These are phyloP conservation scores for Auricularia sp. DNA, from an alignment of 768 basidiomycete genomes.

Conservation along the genomic window DNA sequence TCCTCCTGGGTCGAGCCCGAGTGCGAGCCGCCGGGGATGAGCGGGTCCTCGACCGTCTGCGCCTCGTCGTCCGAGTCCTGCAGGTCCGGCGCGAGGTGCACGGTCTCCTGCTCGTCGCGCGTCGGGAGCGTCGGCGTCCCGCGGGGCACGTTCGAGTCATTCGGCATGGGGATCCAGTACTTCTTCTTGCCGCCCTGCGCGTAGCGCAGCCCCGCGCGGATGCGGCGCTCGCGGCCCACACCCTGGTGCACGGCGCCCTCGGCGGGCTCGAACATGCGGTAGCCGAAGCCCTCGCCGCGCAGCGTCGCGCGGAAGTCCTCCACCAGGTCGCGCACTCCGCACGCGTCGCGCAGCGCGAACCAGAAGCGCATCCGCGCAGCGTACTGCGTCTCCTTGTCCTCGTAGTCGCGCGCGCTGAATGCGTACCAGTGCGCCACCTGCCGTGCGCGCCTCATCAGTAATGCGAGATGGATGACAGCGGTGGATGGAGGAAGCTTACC, in stretches of 20 bases:
- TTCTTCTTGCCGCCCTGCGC: conserved; percentile 83
- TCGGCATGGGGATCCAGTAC: conserved; percentile 86
- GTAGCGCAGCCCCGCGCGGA: conserved; percentile 87
- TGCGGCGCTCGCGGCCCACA: conserved; percentile 71
- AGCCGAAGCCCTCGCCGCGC: conserved; percentile 84
- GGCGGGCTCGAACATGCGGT: conserved; percentile 92
- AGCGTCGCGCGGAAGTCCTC: conserved; percentile 78
- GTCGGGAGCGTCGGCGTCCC: no score
- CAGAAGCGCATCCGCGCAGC: conserved; percentile 85
- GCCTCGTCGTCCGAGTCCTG: conserved; percentile 18
- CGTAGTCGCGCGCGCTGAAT: conserved; percentile 83
- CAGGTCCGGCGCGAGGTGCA: conserved; percentile 56
- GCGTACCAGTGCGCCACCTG: conserved; percentile 82
- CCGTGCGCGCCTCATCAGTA: no score
- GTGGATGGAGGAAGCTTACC: conserved; percentile 4
- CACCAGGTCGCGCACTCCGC: conserved; percentile 77
- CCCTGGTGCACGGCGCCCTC: conserved; percentile 92
- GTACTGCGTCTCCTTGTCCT: conserved; percentile 49
- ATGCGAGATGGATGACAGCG: no score
- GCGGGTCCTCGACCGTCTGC: conserved; percentile 7
- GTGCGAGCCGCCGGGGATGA: conserved; percentile 13
- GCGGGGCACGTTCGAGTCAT: conserved; percentile 11
- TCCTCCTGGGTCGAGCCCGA: conserved; percentile 21
- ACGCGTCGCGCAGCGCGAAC: conserved; percentile 81
- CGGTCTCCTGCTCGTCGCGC: conserved; percentile 41